Conservation (phyloP, 2,329 filamentous ascomycete species). For the Bipolaris zeicola region DNA sequence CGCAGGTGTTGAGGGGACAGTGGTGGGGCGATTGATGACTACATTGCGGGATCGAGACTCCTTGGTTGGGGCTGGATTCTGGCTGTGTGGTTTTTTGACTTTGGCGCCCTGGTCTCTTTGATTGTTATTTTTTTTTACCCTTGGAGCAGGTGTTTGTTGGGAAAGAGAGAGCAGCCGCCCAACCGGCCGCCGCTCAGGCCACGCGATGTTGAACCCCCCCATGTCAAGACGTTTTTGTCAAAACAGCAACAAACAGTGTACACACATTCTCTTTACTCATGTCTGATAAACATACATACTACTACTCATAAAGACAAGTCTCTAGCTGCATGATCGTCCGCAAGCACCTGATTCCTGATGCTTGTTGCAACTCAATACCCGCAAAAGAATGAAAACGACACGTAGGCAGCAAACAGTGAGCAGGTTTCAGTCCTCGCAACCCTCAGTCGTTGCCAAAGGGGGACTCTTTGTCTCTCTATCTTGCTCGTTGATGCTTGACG, state of each 20-base stretch:
- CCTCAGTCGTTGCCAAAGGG: not conserved
- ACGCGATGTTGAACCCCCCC: conserved; percentile 6
- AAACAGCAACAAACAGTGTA: not conserved
- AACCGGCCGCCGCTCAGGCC: conserved; percentile 14
- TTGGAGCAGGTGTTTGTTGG: conserved; percentile 20
- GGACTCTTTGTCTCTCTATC: conserved; percentile 10
- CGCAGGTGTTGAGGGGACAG: conserved; percentile 16
- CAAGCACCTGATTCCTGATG: not conserved
- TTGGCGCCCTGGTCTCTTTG: conserved; percentile 1
- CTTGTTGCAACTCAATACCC: conserved; percentile 17
- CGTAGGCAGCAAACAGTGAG: conserved; percentile 16
- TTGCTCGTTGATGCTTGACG: conserved; percentile 5
- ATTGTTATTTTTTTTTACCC: not conserved
- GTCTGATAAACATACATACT: too few relatives aligned
- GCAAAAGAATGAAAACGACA: conserved; percentile 12
- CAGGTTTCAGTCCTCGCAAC: conserved; percentile 26
- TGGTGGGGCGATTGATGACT: conserved; percentile 24
- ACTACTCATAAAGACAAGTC: not conserved
- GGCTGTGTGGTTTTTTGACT: not conserved
- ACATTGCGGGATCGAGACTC: conserved; percentile 35
- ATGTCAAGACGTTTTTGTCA: not conserved
- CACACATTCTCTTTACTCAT: not conserved
- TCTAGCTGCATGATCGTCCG: conserved; percentile 12
- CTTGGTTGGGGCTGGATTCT: conserved; percentile 16
- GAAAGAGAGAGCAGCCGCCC: conserved; percentile 8